Evolutionary conservation across 768 basidiomycete genomes (phyloP), one percentile per base, ranked within the genome.

Genomic region (Suillus hirtellus): DNA sequence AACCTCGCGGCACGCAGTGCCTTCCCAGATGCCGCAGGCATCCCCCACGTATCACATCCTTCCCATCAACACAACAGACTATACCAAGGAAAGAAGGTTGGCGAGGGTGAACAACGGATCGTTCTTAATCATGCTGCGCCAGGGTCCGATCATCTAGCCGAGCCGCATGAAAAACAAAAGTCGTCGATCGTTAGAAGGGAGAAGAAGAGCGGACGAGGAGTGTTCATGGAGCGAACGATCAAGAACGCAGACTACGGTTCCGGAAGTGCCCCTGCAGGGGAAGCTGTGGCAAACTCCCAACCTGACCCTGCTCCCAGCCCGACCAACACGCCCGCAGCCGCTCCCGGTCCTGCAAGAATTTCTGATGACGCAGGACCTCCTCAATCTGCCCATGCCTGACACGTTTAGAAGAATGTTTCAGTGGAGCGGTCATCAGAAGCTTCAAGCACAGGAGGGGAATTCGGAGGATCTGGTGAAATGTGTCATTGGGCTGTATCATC

Each of bases 61-160:
- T 38, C 73, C 54, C 74, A 75, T 52, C 72, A 73, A 59, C 74
- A 67, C 17, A 75, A 72, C 60, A 74, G 61, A 44, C 66, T 63
- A 24, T 9, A 69, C 70, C 62, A 60, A 60, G 60, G 38, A 34
- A 1, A 40, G 9, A 34, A 60, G 37, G n/a, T 43, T 24, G 50
- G 49, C 47, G 47, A 21, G 35, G 56, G 47, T 19, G 61, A 60
- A 53, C 27, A 31, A 43, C 19, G 11, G 55, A 58, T 38, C 3
- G 8, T 15, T 14, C 24, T n/a, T 37, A 9, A 3, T 17, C 61
- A 59, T 56, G 44, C 61, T 50, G 42, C 21, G 34, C 56, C 31
- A 53, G 43, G 50, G 9, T 24, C 53, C 24, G 15, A 40, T 38
- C 24, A 31, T 42, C 40, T 42, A 58, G 40, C 56, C 8, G 56